phyloP scores from a whole-genome alignment of 2,329 filamentous ascomycete genomes.

The Paraconiothyrium sp. region DNA sequence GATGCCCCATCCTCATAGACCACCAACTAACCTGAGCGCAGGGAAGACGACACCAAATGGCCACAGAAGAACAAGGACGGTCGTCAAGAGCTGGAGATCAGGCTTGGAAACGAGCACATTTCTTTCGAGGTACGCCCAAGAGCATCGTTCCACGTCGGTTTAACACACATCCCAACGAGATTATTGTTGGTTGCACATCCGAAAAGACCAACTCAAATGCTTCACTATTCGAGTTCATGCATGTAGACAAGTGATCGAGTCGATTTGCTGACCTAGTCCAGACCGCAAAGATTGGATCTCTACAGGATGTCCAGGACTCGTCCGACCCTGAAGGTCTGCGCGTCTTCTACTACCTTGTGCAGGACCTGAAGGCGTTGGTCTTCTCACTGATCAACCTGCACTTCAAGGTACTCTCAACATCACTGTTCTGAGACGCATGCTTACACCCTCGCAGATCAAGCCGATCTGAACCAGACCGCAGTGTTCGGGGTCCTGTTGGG shows the following conservation, averaged over 20 bases:
- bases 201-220: not conserved
- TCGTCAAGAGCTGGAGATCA: constrained; percentile 93
- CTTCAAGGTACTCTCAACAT: constrained; percentile 75
- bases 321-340: constrained; percentile 94
- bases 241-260: not conserved
- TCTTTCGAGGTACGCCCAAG: constrained; percentile 83
- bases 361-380: constrained; percentile 94
- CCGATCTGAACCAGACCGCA: constrained; percentile 63
- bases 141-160: not conserved
- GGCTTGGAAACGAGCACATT: constrained; percentile 93
- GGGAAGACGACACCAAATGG: constrained; percentile 98
- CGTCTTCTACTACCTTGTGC: constrained; percentile 98
- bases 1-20: not conserved
- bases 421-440: constrained; percentile 5
- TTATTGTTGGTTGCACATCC: not conserved
- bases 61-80: constrained; percentile 99
- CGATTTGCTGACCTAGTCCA: constrained; percentile 53
- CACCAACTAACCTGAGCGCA: constrained; percentile 48
- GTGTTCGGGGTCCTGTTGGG: constrained; percentile 19
- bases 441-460: constrained; percentile 65
- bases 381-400: constrained; percentile 96
- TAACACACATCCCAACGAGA: not conserved
- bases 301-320: constrained; percentile 96
- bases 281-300: constrained; percentile 97
- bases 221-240: not conserved